Evolutionary conservation across 2,329 filamentous ascomycete genomes (phyloP), one percentile per base, ranked within the genome.

Genomic region (Cladosporium sp.): DNA sequence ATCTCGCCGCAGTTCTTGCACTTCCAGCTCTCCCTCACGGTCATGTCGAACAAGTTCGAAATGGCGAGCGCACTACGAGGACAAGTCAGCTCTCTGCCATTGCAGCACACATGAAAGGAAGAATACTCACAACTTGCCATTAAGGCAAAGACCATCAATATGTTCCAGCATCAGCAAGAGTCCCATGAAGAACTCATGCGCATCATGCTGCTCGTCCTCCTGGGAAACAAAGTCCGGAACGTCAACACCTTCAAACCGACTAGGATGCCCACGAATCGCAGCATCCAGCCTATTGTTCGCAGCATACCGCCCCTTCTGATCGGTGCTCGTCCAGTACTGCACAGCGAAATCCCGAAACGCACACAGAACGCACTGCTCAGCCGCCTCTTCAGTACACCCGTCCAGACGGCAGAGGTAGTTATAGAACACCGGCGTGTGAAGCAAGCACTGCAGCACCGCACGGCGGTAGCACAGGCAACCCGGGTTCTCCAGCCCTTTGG

Each of bases 401-500:
- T 29, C 20, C 12, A 9, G 32, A 15, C 15, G 17, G 24, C n/a
- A 22, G 18, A 48, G 44, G 18, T 48, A 51, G 18, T 34, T 40
- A 20, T 24, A 37, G 47, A 51, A 49, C 22, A 42, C 42, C 2
- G 51, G 51, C 12, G 36, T 20, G 34, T 56, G 54, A 18, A 51
- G 24, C 34, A 56, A 32, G 22, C 51, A 50, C 24, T 56, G 54
- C 24, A 54, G 44, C 6, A 54, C 17, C 7, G 48, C 45, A 30
- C 45, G 51, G 30, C 50, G 51, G 47, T 56, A 54, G 47, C 56
- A 58, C 6, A 29, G 17, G 4, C 15, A 20, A 7, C 37, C 42
- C 6, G 20, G 24, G 22, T 47, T 54, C 7, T 11, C 2, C 8
- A 56, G 17, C 24, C 51, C 43, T 12, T 44, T 45, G n/a, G 50